phyloP scores from a whole-genome alignment of 2,329 filamentous ascomycete species.

The Fusarium paranaense region DNA sequence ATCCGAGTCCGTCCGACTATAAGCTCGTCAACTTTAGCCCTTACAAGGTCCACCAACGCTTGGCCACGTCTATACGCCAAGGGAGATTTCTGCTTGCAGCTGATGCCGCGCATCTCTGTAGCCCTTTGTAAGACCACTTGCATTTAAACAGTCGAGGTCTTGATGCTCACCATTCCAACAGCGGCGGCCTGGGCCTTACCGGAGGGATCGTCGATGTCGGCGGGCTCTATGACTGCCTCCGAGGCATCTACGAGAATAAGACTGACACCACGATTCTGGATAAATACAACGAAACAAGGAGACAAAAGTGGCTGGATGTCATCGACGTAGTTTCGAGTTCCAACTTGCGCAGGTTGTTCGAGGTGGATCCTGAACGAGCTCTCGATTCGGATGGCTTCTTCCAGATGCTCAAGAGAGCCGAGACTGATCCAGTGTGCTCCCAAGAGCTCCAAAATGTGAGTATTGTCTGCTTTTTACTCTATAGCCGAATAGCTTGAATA shows the following conservation, averaged over 20 bases:
- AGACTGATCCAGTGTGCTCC: background rate
- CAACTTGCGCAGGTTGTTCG: constrained; percentile 12
- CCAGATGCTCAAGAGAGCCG: constrained; percentile 12
- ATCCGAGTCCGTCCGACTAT: constrained; percentile 52
- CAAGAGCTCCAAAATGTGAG: no score
- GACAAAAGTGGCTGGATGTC: constrained; percentile 18
- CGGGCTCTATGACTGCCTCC: constrained; percentile 69
- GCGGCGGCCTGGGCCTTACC: constrained; percentile 72
- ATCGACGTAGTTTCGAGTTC: constrained; percentile 13
- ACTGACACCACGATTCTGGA: constrained; percentile 22
- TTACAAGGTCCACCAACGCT: constrained; percentile 72
- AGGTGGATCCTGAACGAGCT: background rate
- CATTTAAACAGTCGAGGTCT: no score
- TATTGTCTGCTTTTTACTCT: no score
- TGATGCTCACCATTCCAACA: background rate
- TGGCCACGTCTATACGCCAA: constrained; percentile 67
- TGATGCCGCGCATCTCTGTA: constrained; percentile 70
- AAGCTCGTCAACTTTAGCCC: constrained; percentile 67
- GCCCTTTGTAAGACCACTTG: constrained; percentile 49
- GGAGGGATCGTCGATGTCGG: constrained; percentile 74
- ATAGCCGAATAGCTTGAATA: no score
- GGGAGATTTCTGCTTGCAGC: constrained; percentile 68
- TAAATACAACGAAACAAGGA: constrained; percentile 9
- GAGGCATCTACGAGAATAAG: constrained; percentile 5
- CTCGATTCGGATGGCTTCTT: constrained; percentile 20